Conservation (phyloP, 192 early-diverging fungal species). For the Physocladia obscura region DNA sequence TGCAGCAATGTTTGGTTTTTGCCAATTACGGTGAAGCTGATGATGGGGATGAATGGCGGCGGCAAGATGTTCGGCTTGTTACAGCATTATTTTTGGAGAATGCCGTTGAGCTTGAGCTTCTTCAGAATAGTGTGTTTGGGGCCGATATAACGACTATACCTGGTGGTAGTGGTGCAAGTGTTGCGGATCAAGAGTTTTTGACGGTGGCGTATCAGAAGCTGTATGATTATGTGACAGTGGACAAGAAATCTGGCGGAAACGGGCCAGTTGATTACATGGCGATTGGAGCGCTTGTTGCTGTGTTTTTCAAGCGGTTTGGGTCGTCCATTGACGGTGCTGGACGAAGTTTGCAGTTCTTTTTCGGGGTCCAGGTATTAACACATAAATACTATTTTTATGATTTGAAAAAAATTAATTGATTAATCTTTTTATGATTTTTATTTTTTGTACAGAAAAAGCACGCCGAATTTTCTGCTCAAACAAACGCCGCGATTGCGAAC, state of each 20-base stretch:
- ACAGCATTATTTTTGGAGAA: background rate
- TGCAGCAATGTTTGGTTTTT: too few species aligned
- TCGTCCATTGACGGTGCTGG: background rate
- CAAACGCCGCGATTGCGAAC: background rate
- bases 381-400: too few species aligned
- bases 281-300: conserved; percentile 1
- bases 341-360: conserved; percentile 4
- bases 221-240: background rate
- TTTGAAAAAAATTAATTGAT: too few species aligned
- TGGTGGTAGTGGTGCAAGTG: too few species aligned
- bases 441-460: too few species aligned
- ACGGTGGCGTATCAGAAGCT: background rate
- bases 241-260: background rate
- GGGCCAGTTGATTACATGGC: conserved; percentile 27
- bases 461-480: too few species aligned
- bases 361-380: too few species aligned
- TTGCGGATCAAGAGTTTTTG: conserved; percentile 3
- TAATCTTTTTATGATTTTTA: too few species aligned
- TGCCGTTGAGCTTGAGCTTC: conserved; percentile 1
- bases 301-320: background rate
- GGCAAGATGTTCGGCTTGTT: too few species aligned
- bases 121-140: background rate
- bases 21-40: too few species aligned
- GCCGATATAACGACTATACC: too few species aligned
- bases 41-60: too few species aligned